Evolutionary conservation across 2,329 filamentous ascomycete genomes (phyloP).

Genomic region (Paecilomyces niveus): DNA sequence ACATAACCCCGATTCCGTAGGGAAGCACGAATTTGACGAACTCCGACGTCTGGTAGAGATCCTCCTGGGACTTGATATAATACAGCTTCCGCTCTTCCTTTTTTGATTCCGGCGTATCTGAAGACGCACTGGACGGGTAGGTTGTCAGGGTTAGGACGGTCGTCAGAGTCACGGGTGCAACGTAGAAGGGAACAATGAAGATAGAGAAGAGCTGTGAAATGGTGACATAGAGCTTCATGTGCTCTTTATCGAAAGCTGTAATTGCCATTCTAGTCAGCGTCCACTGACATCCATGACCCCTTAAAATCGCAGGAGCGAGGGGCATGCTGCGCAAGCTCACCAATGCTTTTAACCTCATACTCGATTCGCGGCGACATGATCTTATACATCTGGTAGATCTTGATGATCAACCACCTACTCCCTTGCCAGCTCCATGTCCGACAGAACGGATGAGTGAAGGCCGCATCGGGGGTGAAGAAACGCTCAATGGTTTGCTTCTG

Average conservation of each 20-base stretch:
- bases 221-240: conserved; percentile 63
- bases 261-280: conserved; percentile 44
- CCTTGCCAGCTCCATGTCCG: conserved; percentile 50
- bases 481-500: conserved; percentile 59
- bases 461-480: conserved; percentile 67
- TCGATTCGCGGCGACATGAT: conserved; percentile 70
- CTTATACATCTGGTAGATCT: conserved; percentile 78
- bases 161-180: conserved; percentile 59
- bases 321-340: conserved; percentile 26
- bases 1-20: conserved; percentile 47
- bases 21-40: conserved; percentile 66
- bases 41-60: conserved; percentile 72
- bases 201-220: conserved; percentile 69
- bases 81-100: conserved; percentile 37
- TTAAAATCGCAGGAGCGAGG: not conserved
- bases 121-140: conserved; percentile 28
- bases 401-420: conserved; percentile 59
- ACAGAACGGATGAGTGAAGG: conserved; percentile 74
- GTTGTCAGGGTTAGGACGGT: conserved; percentile 59
- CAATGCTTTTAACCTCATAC: conserved; percentile 56
- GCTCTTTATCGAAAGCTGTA: conserved; percentile 50
- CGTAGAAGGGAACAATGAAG: conserved; percentile 71
- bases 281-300: not conserved
- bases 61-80: conserved; percentile 69
- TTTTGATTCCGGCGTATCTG: not conserved